These are phyloP conservation scores for Cinnamomum chago DNA, from an alignment of 164 flowering plant genomes.

Conservation along the genomic window DNA sequence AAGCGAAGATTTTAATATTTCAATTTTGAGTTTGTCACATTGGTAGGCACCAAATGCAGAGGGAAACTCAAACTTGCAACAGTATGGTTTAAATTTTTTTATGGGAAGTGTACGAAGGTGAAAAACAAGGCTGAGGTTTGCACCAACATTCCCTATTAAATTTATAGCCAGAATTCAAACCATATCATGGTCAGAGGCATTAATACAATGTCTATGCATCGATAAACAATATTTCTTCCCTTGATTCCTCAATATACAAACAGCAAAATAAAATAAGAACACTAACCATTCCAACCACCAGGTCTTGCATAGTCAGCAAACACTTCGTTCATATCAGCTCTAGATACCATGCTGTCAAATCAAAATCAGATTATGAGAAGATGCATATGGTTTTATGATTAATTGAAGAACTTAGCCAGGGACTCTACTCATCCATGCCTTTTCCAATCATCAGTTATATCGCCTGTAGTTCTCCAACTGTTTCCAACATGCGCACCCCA, in stretches of 20 bases:
- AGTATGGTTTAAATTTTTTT: too few relatives aligned
- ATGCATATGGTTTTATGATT: background rate
- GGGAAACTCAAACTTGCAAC: too few relatives aligned
- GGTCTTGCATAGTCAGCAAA: conserved; percentile 74
- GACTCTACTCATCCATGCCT: conserved; percentile 22
- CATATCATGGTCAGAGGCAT: too few relatives aligned
- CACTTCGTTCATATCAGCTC: conserved; percentile 71
- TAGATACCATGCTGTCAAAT: conserved; percentile 53
- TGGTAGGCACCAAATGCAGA: background rate
- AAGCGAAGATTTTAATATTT: background rate
- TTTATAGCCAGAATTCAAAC: too few relatives aligned
- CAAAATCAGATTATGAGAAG: background rate
- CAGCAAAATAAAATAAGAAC: background rate
- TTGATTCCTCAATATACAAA: background rate
- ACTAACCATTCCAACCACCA: conserved; percentile 90
- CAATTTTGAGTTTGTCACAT: background rate
- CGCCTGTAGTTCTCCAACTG: conserved; percentile 78
- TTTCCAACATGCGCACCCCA: conserved; percentile 64
- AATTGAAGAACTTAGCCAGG: background rate
- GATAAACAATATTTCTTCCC: background rate
- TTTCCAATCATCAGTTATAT: conserved; percentile 56
- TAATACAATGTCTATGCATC: background rate
- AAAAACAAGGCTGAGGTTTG: too few relatives aligned
- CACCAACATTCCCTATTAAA: too few relatives aligned
- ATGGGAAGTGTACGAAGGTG: too few relatives aligned